Percentiles rank a stretch among this genome's conserved stretches.
Evolutionary conservation across 2,329 filamentous ascomycete species (phyloP).

Genomic region (Cyphellophora europaea): DNA sequence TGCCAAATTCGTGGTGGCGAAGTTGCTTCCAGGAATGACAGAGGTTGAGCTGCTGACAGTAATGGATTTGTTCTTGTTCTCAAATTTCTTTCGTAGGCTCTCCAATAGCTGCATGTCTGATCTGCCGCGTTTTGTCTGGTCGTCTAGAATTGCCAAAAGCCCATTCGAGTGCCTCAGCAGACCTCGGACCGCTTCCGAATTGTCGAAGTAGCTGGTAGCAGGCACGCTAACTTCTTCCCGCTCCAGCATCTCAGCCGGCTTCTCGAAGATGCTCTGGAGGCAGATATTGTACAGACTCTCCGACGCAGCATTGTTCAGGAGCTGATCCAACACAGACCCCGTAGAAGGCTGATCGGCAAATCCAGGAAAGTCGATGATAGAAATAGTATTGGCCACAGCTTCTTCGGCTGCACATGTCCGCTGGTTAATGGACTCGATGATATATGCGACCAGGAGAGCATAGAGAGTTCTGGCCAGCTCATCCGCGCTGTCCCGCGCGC

Average conservation of each 20-base stretch:
- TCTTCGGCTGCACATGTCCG: conserved; percentile 80
- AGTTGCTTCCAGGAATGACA: conserved; percentile 79
- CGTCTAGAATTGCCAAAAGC: conserved; percentile 85
- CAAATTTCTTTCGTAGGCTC: conserved; percentile 82
- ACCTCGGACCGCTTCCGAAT: conserved; percentile 85
- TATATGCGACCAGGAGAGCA: conserved; percentile 83
- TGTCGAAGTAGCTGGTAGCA: conserved; percentile 95
- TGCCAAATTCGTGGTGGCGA: conserved; percentile 69
- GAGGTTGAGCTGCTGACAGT: conserved; percentile 65
- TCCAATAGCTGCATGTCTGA: conserved; percentile 86
- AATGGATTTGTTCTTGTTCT: conserved; percentile 88
- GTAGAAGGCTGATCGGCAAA: conserved; percentile 81
- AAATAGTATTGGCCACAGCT: conserved; percentile 83
- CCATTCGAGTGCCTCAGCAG: conserved; percentile 89
- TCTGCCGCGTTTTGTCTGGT: conserved; percentile 83
- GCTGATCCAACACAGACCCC: conserved; percentile 76
- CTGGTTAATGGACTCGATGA: conserved; percentile 89
- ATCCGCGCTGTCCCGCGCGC: conserved; percentile 83
- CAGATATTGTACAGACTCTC: conserved; percentile 91
- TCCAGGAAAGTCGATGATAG: conserved; percentile 91
- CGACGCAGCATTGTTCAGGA: conserved; percentile 87
- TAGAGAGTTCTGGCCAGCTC: conserved; percentile 90
- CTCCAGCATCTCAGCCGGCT: conserved; percentile 85
- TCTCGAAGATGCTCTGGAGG: conserved; percentile 91
- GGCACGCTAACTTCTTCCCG: conserved; percentile 86